Percentiles rank a stretch among this genome's conserved stretches.
phyloP scores from a whole-genome alignment of 2,329 filamentous ascomycete genomes.

The Tolypocladium tundrense region DNA sequence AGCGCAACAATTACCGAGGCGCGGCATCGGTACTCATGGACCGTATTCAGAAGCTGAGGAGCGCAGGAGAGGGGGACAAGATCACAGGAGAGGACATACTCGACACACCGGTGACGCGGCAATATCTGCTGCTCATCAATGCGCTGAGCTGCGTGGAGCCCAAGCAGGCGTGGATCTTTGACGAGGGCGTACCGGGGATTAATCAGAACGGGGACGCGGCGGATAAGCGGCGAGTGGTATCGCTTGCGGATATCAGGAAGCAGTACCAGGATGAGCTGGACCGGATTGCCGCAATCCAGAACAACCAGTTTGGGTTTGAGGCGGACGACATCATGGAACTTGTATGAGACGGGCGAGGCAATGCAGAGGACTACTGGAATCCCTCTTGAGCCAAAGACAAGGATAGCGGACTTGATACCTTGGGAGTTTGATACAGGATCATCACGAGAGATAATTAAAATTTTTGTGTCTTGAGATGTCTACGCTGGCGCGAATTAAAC shows the following conservation, averaged over 20 bases:
- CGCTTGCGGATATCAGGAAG: slow-evolving; percentile 73
- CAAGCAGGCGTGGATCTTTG: slow-evolving; percentile 69
- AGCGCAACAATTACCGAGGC: slow-evolving; percentile 77
- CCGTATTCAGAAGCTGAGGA: slow-evolving; percentile 51
- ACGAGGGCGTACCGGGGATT: slow-evolving; percentile 17
- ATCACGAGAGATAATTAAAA: slow-evolving; percentile 14
- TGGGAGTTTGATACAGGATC: slow-evolving; percentile 15
- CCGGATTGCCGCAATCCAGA: slow-evolving; percentile 75
- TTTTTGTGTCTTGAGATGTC: slow-evolving; percentile 10
- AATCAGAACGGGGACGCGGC: slow-evolving; percentile 11
- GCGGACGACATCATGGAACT: slow-evolving; percentile 45
- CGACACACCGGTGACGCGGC: slow-evolving; percentile 57
- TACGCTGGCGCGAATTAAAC: slow-evolving; percentile 6
- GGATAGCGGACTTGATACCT: slow-evolving; percentile 17
- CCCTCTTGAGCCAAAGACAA: slow-evolving; percentile 1
- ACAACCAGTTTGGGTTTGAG: slow-evolving; percentile 75
- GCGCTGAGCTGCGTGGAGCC: slow-evolving; percentile 75
- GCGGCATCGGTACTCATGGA: slow-evolving; percentile 54
- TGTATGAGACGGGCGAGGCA: slow-evolving; percentile 17
- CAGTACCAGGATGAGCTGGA: slow-evolving; percentile 89
- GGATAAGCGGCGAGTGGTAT: slow-evolving; percentile 66
- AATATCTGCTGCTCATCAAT: slow-evolving; percentile 89
- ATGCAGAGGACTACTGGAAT: background rate
- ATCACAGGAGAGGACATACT: slow-evolving; percentile 44
- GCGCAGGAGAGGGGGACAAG: slow-evolving; percentile 48